phyloP scores from a whole-genome alignment of 2,329 filamentous ascomycete species.

The Leptographium lundbergii region DNA sequence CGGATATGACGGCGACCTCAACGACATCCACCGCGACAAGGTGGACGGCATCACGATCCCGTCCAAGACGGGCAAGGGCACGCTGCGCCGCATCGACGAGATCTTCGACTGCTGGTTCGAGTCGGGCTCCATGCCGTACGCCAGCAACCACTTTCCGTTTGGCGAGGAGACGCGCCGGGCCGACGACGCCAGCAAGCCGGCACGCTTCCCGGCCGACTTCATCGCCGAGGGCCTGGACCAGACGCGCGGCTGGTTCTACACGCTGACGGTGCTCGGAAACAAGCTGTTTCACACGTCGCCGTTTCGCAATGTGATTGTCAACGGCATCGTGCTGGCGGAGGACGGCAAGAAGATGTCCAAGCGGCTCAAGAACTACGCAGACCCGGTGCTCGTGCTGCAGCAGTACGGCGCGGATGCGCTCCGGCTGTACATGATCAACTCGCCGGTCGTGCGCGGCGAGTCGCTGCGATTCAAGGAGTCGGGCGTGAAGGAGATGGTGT shows the following conservation, averaged over 20 bases:
- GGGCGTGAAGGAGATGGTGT: conserved; percentile 89
- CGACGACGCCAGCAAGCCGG: conserved; percentile 41
- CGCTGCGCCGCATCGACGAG: conserved; percentile 48
- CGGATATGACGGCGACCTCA: conserved; percentile 72
- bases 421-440: conserved; percentile 93
- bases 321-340: conserved; percentile 38
- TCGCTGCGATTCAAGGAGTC: conserved; percentile 82
- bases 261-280: conserved; percentile 73
- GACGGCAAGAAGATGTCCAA: conserved; percentile 98
- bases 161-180: conserved; percentile 77
- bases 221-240: conserved; percentile 50
- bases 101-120: conserved; percentile 48
- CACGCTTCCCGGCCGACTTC: conserved; percentile 38
- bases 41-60: conserved; percentile 92
- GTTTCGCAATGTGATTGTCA: conserved; percentile 63
- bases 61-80: conserved; percentile 60
- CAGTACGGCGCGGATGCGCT: conserved; percentile 88
- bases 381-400: conserved; percentile 69
- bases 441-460: conserved; percentile 84
- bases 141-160: conserved; percentile 46
- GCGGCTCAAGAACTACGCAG: conserved; percentile 89
- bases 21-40: conserved; percentile 82
- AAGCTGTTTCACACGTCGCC: conserved; percentile 51
- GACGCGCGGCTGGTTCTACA: conserved; percentile 96
- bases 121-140: conserved; percentile 37